Evolutionary conservation across 2,329 filamentous ascomycete species (phyloP), one percentile per base, ranked within the genome.

Genomic region (Arthrobotrys sphaeroides): DNA sequence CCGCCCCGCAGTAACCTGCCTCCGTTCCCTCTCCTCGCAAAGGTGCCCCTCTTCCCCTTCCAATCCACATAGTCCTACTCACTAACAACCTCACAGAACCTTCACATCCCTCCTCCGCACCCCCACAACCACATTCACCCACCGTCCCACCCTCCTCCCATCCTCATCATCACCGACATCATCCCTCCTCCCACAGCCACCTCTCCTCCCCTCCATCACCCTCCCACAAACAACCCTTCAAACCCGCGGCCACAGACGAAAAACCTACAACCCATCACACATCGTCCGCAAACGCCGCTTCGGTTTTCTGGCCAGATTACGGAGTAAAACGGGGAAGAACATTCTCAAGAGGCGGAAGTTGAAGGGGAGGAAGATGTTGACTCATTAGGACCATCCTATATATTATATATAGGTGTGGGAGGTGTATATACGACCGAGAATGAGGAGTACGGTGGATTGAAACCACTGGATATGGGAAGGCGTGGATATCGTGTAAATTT

Each of bases 241-340:
- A 45, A 51, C 53, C 43, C 66, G 73, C 22, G 64, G 73, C 10
- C 73, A 76, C 42, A 24, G 31, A 16, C 28, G 73, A 13, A 70
- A 76, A 59, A 76, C 73, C 22, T 76, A 70, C 13, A 69, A 76
- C 16, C 64, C 43, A 51, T 79, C 73, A 57, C 77, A 64, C 69
- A 75, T 73, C 31, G 83, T 88, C 12, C 86, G 88, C 82, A 89
- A 89, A 84, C 84, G 87, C 22, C 84, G 87, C 78, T 85, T 86
- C 77, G 88, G 88, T 0, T 89, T 88, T 78, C 81, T 89, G 53
- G 84, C 83, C 78, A 83, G 87, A 38, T 81, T 85, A 78, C 82
- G 84, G 78, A 85, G 84, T 49, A 84, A 83, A 80, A 85, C 84
- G 7, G 88, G 88, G 2, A 83, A 84, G 69, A 87, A 85, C 82